Base-by-base conservation (phyloP, 1,284 basidiomycete genomes). In the Ceratobasidium sp. region DNA sequence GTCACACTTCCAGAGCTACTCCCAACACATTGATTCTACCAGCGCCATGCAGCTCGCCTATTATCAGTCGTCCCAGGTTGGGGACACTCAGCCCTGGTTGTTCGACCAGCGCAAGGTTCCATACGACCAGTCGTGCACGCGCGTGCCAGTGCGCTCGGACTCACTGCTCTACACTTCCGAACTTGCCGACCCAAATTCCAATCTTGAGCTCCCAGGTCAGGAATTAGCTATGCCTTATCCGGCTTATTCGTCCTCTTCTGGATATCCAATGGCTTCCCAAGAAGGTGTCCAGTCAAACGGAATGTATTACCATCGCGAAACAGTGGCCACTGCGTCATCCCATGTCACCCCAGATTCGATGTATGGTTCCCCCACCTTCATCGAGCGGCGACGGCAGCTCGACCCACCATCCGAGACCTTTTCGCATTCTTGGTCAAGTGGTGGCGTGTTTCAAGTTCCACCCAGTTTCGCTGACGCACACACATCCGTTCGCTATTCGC, bases 21-120 rank as follows among this genome's bases (percentile, higher is more conserved):
- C 62, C 50, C 36, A 56, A 30, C 42, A 39, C n/a, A 33, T 54
- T 27, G 62, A 54, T 14, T 33, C 62, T 9, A 25, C 62, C 14
- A 54, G 50, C n/a, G 50, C 62, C 11, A 66, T 66, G 62, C 62
- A 56, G 1, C 62, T 66, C n/a, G 50, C 62, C 30, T 66, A 66
- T 21, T 42, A 41, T 25, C 50, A 66, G 27, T 41, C 62, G 2
- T 19, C 39, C 2, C 52, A 54, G 7, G 21, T 21, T 23, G 27
- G 23, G 13, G n/a, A n/a, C 52, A 50, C n/a, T n/a, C 36, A 54
- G 25, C 36, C 49, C 2, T 66, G 62, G 62, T 27, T 30, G 14
- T 33, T 8, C 49, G 7, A 23, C 49, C 49, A 52, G 21, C 49
- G 23, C 29, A 66, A 66, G n/a, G 8, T 36, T 19, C 8, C 23